These are phyloP conservation scores for Scheffersomyces lignicola DNA, from an alignment of 1,139 yeast genomes.

Conservation along the genomic window DNA sequence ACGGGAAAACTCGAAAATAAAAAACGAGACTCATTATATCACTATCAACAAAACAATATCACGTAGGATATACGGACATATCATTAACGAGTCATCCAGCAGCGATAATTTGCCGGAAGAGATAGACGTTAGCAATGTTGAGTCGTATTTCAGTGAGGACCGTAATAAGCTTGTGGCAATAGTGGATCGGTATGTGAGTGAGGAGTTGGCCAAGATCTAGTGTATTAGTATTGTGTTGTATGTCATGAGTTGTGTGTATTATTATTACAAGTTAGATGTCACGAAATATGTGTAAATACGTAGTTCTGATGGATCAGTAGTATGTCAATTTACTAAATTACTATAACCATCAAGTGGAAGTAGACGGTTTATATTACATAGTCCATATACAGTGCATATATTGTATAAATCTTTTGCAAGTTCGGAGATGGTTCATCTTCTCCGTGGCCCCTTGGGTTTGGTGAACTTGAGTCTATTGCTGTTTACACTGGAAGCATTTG, in stretches of 20 bases:
- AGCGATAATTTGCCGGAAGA: constrained; percentile 10
- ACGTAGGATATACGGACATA: constrained; percentile 43
- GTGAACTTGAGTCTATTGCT: constrained; percentile 35
- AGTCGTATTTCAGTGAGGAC: constrained; percentile 18
- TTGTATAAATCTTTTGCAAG: background rate
- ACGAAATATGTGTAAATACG: too few relatives aligned
- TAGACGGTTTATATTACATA: constrained; percentile 1
- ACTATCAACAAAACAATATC: constrained; percentile 39
- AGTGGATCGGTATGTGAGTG: constrained; percentile 24
- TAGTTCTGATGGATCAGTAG: too few relatives aligned
- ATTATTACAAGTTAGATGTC: too few relatives aligned
- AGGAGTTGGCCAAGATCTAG: constrained; percentile 16
- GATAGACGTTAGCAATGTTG: constrained; percentile 12
- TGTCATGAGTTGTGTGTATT: too few relatives aligned
- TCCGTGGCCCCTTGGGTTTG: constrained; percentile 59
- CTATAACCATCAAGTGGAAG: too few relatives aligned
- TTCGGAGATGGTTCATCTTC: constrained; percentile 27
- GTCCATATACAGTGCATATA: background rate
- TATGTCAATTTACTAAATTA: too few relatives aligned
- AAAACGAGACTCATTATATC: constrained; percentile 32
- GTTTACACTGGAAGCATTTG: constrained; percentile 8
- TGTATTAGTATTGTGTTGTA: too few relatives aligned
- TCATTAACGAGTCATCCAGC: constrained; percentile 14
- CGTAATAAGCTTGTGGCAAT: constrained; percentile 18
- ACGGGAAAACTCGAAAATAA: constrained; percentile 15